phyloP scores from a whole-genome alignment of 352 stramenopile species.

The Phytophthora colocasiae region DNA sequence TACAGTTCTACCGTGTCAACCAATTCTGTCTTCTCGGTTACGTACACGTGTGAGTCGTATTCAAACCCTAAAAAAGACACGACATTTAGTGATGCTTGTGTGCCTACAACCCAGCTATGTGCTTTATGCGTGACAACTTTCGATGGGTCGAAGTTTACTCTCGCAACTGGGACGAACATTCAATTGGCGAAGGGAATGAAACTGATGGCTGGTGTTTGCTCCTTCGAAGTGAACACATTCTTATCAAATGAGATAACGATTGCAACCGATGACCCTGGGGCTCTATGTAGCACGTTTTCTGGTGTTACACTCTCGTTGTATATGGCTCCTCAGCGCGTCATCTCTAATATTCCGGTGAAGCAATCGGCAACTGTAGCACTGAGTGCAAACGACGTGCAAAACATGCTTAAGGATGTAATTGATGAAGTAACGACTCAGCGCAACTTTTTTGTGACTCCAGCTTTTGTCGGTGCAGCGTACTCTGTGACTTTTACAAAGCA shows the following conservation, averaged over 20 bases:
- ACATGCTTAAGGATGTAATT: constrained; percentile 38
- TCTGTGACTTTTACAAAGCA: constrained; percentile 64
- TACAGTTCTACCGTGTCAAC: constrained; percentile 34
- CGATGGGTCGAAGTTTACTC: constrained; percentile 54
- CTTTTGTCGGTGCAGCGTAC: constrained; percentile 69
- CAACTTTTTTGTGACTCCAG: constrained; percentile 37
- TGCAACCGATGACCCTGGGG: constrained; percentile 27
- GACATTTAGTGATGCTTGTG: constrained; percentile 66
- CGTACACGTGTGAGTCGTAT: constrained; percentile 84
- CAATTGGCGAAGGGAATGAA: constrained; percentile 34
- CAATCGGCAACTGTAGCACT: constrained; percentile 22
- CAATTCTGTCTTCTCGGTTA: constrained; percentile 50
- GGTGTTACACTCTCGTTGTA: constrained; percentile 49
- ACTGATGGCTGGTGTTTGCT: constrained; percentile 60
- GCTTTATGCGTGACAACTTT: constrained; percentile 72
- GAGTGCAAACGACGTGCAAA: constrained; percentile 27
- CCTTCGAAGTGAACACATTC: constrained; percentile 47
- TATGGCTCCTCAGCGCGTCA: constrained; percentile 49
- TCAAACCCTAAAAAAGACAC: constrained; percentile 68
- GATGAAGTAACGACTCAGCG: constrained; percentile 55
- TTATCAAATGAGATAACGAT: constrained; percentile 23
- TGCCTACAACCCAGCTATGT: constrained; percentile 44
- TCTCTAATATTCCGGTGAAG: constrained; percentile 48
- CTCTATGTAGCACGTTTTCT: constrained; percentile 49
- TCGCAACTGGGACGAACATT: constrained; percentile 25